Percentiles rank a stretch among this genome's conserved stretches.
Conservation (phyloP, 139 green algal species). For the Chlorella vulgaris region DNA sequence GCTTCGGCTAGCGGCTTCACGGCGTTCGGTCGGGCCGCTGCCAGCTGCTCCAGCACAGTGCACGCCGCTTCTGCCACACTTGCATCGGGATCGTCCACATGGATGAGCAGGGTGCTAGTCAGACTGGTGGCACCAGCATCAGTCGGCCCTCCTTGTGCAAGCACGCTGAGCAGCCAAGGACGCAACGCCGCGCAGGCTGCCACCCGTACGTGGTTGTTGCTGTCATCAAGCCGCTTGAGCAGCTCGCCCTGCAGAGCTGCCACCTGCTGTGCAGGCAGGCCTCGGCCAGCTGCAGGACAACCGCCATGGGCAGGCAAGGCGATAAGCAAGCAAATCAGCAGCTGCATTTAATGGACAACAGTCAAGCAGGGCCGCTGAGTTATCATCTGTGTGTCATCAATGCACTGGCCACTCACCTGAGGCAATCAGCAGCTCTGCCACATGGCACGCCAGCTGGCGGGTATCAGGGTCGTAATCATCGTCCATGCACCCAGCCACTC, state of each 20-base stretch:
- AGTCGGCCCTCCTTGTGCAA: not conserved
- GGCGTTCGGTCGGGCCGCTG: not conserved
- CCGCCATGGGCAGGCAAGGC: constrained; percentile 14
- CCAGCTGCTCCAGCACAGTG: constrained; percentile 5
- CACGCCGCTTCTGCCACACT: constrained; percentile 60
- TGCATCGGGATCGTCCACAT: constrained; percentile 79
- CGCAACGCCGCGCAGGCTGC: constrained; percentile 31
- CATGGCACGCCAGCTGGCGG: constrained; percentile 58
- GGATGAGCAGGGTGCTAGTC: constrained; percentile 67
- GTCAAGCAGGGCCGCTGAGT: too few species aligned
- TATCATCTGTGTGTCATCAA: too few species aligned
- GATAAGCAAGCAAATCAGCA: not conserved
- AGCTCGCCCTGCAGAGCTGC: constrained; percentile 76
- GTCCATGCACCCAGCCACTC: constrained; percentile 58
- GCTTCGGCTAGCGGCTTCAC: not conserved
- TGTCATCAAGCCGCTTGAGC: constrained; percentile 85
- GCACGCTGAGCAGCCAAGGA: not conserved
- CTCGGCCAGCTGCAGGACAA: constrained; percentile 39
- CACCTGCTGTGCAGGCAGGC: constrained; percentile 59
- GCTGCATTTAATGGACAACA: not conserved
- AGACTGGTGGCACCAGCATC: constrained; percentile 27
- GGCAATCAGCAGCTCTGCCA: constrained; percentile 17
- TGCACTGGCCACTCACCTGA: constrained; percentile 38
- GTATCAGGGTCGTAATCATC: constrained; percentile 86
- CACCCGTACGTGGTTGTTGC: constrained; percentile 68